Percentiles rank a stretch among this genome's conserved stretches.
Conservation (phyloP, 768 basidiomycete species). For the Collybia nuda region DNA sequence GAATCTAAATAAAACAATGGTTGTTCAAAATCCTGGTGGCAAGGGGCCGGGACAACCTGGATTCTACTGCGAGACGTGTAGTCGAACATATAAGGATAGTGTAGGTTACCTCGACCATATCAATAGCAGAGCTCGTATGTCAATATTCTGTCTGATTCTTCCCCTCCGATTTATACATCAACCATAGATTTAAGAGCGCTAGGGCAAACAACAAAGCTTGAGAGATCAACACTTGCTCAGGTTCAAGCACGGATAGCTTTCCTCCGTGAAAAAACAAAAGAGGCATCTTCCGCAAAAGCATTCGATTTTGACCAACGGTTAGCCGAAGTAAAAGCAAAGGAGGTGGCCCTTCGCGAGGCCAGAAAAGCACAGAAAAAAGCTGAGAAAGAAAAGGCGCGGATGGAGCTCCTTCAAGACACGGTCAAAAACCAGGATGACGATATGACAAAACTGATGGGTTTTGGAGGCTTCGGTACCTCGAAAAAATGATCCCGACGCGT, state of each 20-base stretch:
- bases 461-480: slow-evolving; percentile 84
- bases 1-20: slow-evolving; percentile 93
- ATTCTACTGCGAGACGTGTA: slow-evolving; percentile 92
- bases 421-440: slow-evolving; percentile 55
- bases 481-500: slow-evolving; percentile 58
- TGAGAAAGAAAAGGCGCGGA: slow-evolving; percentile 68
- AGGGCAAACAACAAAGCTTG: slow-evolving; percentile 95
- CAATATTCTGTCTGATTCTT: neutral
- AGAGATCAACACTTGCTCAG: slow-evolving; percentile 88
- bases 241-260: slow-evolving; percentile 89
- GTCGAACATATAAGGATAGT: slow-evolving; percentile 90
- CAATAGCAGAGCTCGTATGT: slow-evolving; percentile 88
- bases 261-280: slow-evolving; percentile 84
- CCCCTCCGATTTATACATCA: slow-evolving; percentile 3
- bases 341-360: slow-evolving; percentile 62
- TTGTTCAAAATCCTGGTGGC: slow-evolving; percentile 82
- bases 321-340: slow-evolving; percentile 75
- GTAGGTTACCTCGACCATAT: slow-evolving; percentile 95
- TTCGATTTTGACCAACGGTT: slow-evolving; percentile 94
- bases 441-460: slow-evolving; percentile 87
- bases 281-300: slow-evolving; percentile 80
- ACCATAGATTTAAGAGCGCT: slow-evolving; percentile 78
- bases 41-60: slow-evolving; percentile 90
- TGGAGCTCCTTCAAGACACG: slow-evolving; percentile 56
- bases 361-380: slow-evolving; percentile 82